A percentile compares a stretch with the other conserved stretches of the same genome.
phyloP scores from a whole-genome alignment of 2,329 filamentous ascomycete genomes.

The Stemphylium vesicarium region DNA sequence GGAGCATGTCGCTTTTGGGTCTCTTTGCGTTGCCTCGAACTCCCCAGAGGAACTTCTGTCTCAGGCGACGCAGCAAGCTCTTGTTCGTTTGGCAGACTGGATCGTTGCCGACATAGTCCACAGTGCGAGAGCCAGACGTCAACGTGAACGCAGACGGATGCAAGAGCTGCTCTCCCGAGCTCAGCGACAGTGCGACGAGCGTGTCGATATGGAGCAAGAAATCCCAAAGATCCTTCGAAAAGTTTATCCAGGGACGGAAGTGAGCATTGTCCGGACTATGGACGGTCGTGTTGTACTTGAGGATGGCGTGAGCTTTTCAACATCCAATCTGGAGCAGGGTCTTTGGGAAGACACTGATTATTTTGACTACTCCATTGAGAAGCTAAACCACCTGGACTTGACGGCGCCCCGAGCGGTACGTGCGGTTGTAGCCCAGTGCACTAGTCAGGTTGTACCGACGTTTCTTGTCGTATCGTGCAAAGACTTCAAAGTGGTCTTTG shows the following conservation, averaged over 20 bases:
- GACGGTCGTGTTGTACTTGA: slow-evolving; percentile 34
- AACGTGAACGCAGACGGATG: slow-evolving; percentile 51
- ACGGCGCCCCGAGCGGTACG: slow-evolving; percentile 45
- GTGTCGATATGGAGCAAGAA: slow-evolving; percentile 29
- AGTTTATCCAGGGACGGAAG: slow-evolving; percentile 44
- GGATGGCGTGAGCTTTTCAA: slow-evolving; percentile 32
- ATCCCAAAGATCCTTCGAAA: slow-evolving; percentile 40
- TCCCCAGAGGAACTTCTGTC: slow-evolving; percentile 43
- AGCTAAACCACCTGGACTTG: slow-evolving; percentile 43
- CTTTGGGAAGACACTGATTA: slow-evolving; percentile 55
- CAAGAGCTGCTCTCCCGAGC: slow-evolving; percentile 42
- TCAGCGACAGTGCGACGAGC: slow-evolving; percentile 25
- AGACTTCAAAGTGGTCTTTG: slow-evolving; percentile 54
- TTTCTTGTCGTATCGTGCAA: slow-evolving; percentile 51
- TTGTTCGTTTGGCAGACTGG: slow-evolving; percentile 50
- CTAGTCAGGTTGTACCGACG: slow-evolving; percentile 39
- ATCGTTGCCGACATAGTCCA: slow-evolving; percentile 53
- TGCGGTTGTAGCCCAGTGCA: slow-evolving; percentile 47
- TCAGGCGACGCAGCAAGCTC: slow-evolving; percentile 38
- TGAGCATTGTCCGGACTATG: slow-evolving; percentile 36
- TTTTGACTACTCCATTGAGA: slow-evolving; percentile 49
- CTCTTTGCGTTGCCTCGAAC: slow-evolving; percentile 53
- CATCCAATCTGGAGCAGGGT: slow-evolving; percentile 45
- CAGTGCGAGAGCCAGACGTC: slow-evolving; percentile 47
- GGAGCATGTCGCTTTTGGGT: slow-evolving; percentile 51